Base-by-base conservation (phyloP, 768 basidiomycete genomes). In the Hygrocybe coccinea region DNA sequence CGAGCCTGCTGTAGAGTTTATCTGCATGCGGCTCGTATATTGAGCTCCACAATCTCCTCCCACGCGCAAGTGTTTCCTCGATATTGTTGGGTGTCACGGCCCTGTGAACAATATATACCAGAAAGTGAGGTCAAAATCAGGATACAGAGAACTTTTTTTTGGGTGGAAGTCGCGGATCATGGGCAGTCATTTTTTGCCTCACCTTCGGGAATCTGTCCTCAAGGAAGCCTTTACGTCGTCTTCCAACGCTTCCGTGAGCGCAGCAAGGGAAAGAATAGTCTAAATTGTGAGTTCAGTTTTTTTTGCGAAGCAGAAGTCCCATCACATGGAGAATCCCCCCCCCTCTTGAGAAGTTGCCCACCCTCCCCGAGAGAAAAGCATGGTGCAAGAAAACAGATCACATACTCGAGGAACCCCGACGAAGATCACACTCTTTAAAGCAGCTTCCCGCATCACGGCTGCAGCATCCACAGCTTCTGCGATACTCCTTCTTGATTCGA, bases 1-100 rank as follows among this genome's bases (percentile, higher is more conserved):
- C 85, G 60, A 95, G 79, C 76, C 93, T 95, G 75, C 84, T 76
- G 72, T 91, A 82, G 67, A 95, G 83, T 74, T 95, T 95, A 76
- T 83, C 84, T 66, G 85, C 86, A 76, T 92, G 89, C 68, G 92
- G 92, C 69, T 83, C 76, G 71, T 95, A 95, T 71, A 95, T 92
- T 52, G 84, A 82, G 69, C 86, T 77, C 91, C 93, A 95, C 59
- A 95, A 77, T 48, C 70, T 75, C 66, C 70, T 79, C 44, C 91
- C 91, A 65, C 87, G 83, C 65, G 75, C 74, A 68, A 83, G 65
- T 59, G 86, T 86, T 65, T 80, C 74, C 71, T 88, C 80, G 68
- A 90, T 82, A 69, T 83, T 86, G 61, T 82, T 79, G 61, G 80
- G 65, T 47, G 76, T 80, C 55, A 78, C 80, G 63, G 76, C 73